These are phyloP conservation scores for Isochrysis galbana DNA, from an alignment of 78 protist species.

Conservation along the genomic window DNA sequence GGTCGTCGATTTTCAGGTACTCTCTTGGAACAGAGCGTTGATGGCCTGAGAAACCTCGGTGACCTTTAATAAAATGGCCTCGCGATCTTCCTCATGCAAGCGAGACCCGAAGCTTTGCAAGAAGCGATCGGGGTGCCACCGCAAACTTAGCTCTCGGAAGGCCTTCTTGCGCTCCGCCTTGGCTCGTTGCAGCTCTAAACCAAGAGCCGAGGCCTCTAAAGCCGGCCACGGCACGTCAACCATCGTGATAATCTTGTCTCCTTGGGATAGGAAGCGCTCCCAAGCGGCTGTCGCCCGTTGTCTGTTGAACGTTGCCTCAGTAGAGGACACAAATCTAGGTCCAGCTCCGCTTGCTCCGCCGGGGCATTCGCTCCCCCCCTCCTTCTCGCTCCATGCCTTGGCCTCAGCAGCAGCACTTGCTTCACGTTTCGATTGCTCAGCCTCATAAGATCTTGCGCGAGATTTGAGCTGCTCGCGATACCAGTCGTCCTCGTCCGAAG, in stretches of 20 bases:
- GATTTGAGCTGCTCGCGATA: background rate
- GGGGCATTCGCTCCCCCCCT: too few species aligned
- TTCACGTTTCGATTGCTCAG: background rate
- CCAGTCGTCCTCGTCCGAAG: background rate
- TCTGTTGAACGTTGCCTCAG: background rate
- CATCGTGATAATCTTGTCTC: background rate
- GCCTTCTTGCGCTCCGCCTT: background rate
- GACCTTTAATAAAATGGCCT: background rate
- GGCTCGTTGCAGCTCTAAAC: background rate
- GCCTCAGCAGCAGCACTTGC: background rate
- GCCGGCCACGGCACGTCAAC: background rate
- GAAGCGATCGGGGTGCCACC: background rate
- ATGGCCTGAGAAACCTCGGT: background rate
- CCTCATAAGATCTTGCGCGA: too few species aligned
- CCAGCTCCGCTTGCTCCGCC: too few species aligned
- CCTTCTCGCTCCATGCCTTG: too few species aligned
- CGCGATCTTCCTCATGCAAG: background rate
- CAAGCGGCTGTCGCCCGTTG: background rate
- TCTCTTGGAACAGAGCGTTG: background rate
- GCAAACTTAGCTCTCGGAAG: background rate
- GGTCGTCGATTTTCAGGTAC: too few species aligned
- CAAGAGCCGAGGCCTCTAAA: background rate
- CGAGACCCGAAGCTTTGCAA: background rate
- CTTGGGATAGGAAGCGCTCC: background rate
- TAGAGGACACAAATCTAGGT: too few species aligned